phyloP scores from a whole-genome alignment of 2,329 filamentous ascomycete genomes.

The Ascochyta viciae-villosae region DNA sequence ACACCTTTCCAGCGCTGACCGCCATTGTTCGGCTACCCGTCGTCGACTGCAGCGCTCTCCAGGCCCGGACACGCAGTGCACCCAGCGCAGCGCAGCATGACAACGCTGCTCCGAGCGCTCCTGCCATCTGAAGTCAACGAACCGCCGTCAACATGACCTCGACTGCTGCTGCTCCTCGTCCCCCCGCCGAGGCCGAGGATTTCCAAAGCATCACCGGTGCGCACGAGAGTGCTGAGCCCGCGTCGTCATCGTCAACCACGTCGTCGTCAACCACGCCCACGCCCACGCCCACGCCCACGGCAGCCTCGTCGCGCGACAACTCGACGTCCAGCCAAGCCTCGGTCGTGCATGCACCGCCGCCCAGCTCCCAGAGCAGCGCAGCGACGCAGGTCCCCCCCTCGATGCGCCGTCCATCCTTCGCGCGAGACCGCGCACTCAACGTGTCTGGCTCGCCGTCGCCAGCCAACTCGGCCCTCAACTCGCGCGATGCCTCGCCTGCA shows the following conservation, averaged over 20 bases:
- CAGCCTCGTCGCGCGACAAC: conserved; percentile 12
- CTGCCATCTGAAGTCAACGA: conserved; percentile 33
- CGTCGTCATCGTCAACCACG: conserved; percentile 26
- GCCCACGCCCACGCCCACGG: conserved; percentile 11
- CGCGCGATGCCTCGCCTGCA: conserved; percentile 57
- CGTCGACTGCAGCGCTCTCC: conserved; percentile 34
- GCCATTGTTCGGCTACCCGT: conserved; percentile 28
- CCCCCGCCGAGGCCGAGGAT: conserved; percentile 20
- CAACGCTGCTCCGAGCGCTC: conserved; percentile 27
- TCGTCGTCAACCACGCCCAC: conserved; percentile 17
- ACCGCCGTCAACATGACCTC: conserved; percentile 39
- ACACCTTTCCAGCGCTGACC: conserved; percentile 28
- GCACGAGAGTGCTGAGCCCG: conserved; percentile 48
- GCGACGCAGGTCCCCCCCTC: conserved; percentile 12
- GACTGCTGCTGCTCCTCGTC: conserved; percentile 7
- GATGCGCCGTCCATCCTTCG: conserved; percentile 35
- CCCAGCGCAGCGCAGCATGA: conserved; percentile 40
- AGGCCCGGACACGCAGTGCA: conserved; percentile 24
- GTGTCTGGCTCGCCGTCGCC: conserved; percentile 48
- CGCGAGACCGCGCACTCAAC: conserved; percentile 38
- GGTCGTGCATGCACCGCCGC: conserved; percentile 18
- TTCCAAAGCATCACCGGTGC: conserved; percentile 49
- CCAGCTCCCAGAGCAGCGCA: conserved; percentile 19
- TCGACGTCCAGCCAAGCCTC: conserved; percentile 14
- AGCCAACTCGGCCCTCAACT: conserved; percentile 54